phyloP scores from a whole-genome alignment of 768 basidiomycete species.

The Serendipita sp. region DNA sequence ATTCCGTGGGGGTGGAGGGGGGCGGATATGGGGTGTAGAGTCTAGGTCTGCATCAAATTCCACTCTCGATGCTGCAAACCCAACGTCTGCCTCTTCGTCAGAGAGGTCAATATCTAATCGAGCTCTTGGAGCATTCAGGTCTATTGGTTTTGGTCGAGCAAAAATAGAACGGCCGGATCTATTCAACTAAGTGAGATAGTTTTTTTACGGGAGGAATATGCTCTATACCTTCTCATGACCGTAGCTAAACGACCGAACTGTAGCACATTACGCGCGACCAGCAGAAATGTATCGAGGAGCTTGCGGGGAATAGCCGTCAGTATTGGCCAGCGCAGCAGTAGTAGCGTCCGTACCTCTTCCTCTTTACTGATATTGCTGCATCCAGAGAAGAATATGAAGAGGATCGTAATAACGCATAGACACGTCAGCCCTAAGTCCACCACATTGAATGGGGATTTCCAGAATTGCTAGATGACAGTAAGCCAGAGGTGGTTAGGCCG shows the following conservation, averaged over 20 bases:
- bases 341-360: slow-evolving; percentile 37
- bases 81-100: slow-evolving; percentile 28
- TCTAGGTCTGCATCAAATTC: slow-evolving; percentile 10
- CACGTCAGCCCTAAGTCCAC: slow-evolving; percentile 75
- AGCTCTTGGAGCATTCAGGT: slow-evolving; percentile 55
- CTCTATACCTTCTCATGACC: slow-evolving; percentile 79
- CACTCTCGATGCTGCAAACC: slow-evolving; percentile 5
- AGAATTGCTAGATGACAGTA: slow-evolving; percentile 59
- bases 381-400: slow-evolving; percentile 76
- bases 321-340: too few relatives aligned
- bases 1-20: not conserved
- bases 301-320: too few relatives aligned
- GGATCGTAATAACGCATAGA: slow-evolving; percentile 78
- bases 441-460: slow-evolving; percentile 84
- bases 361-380: slow-evolving; percentile 72
- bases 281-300: slow-evolving; percentile 76
- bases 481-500: not conserved
- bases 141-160: slow-evolving; percentile 71
- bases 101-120: slow-evolving; percentile 59
- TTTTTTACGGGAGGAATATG: slow-evolving; percentile 23
- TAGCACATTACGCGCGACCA: slow-evolving; percentile 82
- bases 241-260: slow-evolving; percentile 84
- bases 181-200: slow-evolving; percentile 13
- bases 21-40: not conserved
- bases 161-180: slow-evolving; percentile 86